Evolutionary conservation across 805 yeast genomes (phyloP).

Genomic region (Jamesozyma hellenica): DNA sequence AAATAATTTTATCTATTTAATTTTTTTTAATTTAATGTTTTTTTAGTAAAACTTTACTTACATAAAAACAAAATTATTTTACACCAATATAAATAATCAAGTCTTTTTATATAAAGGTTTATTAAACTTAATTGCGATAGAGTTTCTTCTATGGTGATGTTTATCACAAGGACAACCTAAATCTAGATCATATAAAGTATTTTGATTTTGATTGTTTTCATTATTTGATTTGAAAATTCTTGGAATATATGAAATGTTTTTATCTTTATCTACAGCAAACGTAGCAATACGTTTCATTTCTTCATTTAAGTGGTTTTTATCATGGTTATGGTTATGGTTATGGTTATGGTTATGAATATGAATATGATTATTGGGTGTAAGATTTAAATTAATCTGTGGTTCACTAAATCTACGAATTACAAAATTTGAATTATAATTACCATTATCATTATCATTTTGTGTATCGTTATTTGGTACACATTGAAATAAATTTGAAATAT

Average conservation of each 20-base stretch:
- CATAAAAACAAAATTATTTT: no score
- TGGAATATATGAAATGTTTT: slow-evolving; percentile 2
- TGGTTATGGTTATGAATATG: neutral
- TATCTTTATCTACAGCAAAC: slow-evolving; percentile 6
- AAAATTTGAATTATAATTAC: neutral
- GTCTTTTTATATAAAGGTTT: slow-evolving; percentile 12
- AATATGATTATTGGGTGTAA: neutral
- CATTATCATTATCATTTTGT: neutral
- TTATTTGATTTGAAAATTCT: neutral
- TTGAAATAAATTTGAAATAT: slow-evolving; percentile 8
- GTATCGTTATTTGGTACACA: slow-evolving; percentile 6
- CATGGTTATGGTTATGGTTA: neutral
- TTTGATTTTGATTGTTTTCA: neutral
- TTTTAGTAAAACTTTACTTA: no score
- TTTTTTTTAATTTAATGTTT: no score
- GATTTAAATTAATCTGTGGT: neutral
- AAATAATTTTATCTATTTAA: no score
- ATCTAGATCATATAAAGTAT: slow-evolving; percentile 2
- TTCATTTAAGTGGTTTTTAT: no score
- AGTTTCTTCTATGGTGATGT: slow-evolving; percentile 28
- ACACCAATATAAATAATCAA: neutral
- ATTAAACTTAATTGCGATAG: slow-evolving; percentile 21
- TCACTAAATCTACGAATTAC: slow-evolving; percentile 5
- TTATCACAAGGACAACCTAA: slow-evolving; percentile 18
- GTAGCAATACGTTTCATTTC: slow-evolving; percentile 3